Evolutionary conservation across 257 asterid species (phyloP), one percentile per base, ranked within the genome.

Genomic region (Solanum pennellii): DNA sequence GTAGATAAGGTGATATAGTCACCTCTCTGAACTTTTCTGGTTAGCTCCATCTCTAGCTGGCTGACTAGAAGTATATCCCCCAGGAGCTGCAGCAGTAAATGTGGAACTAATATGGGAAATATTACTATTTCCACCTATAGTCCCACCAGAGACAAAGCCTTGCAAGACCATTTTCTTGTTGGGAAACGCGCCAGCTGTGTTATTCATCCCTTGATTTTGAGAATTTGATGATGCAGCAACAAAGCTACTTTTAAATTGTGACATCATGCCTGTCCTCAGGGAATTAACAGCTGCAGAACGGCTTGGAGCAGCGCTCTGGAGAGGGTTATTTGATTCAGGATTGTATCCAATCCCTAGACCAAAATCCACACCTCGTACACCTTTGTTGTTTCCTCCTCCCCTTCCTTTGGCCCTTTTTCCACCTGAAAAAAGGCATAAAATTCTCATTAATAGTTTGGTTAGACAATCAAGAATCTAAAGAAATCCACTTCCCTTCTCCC

Each of bases 81-180:
- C 85, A 39, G 94, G 87, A 31, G 91, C 86, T 44, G 93, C 86
- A 88, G 94, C 87, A 44, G 93, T 39, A 87, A 83, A 35, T 13
- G 90, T 85, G 11, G 93, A 89, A 87, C 90, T 92, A 88, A 87
- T 87, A 87, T 86, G 94, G 86, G 93, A 75, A 66, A 92, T 89
- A 77, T 89, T 91, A 86, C 90, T 56, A 77, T 93, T 93, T 66
- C 98, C 99, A 71, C 99, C 99, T 84, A 97, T 97, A n/a, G 94
- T 92, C 88, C 99, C 99, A 88, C 99, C 99, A 60, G 99, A 91
- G 88, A 97, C 98, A 85, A 97, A 97, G 82, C 99, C 99, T 3
- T 92, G 90, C 35, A 97, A 89, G 42, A 88, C 96, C 93, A 83
- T 92, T 89, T 90, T 93, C 88, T 89, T 95, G 90, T 60, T 93